A percentile compares a stretch with the other conserved stretches of the same genome.
Conservation (phyloP, 1,284 basidiomycete genomes). For the Termitomyces sp. region DNA sequence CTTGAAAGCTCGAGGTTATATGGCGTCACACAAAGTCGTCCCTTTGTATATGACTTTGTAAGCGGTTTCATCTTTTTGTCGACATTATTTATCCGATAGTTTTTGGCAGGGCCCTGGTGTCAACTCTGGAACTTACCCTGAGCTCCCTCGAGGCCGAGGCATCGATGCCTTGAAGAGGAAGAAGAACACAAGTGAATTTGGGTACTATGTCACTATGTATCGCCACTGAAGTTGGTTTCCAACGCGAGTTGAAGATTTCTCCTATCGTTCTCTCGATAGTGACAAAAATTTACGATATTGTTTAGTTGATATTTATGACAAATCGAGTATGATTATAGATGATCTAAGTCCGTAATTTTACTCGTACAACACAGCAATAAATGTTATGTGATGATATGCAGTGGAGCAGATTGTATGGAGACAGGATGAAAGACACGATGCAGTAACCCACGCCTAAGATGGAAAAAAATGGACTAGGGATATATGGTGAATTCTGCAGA, state of each 20-base stretch:
- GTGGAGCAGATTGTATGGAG: conserved; percentile 12
- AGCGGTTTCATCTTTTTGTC: conserved; percentile 17
- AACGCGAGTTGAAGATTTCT: conserved; percentile 16
- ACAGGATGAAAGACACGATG: conserved; percentile 9
- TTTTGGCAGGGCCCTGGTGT: conserved; percentile 46
- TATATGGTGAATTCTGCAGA: conserved; percentile 14
- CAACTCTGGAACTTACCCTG: conserved; percentile 52
- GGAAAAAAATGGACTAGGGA: conserved; percentile 16
- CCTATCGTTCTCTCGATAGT: background rate
- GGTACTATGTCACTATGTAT: conserved; percentile 54
- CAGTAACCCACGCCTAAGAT: conserved; percentile 14
- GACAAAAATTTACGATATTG: background rate
- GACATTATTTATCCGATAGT: background rate
- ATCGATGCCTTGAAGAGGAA: conserved; percentile 40
- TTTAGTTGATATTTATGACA: background rate
- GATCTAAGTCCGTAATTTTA: conserved; percentile 14
- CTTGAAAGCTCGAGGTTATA: conserved; percentile 71
- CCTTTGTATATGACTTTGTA: conserved; percentile 74
- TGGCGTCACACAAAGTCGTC: conserved; percentile 66
- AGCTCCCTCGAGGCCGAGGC: conserved; percentile 29
- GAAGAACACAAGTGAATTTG: conserved; percentile 23
- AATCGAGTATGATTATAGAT: conserved; percentile 15
- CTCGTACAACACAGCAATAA: conserved; percentile 21
- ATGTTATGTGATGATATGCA: conserved; percentile 11
- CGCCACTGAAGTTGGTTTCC: conserved; percentile 22